Percentiles rank a stretch among this genome's conserved stretches.
These are phyloP conservation scores for Ceratobasidium papillatum DNA, from an alignment of 1,284 basidiomycete genomes.

Conservation along the genomic window DNA sequence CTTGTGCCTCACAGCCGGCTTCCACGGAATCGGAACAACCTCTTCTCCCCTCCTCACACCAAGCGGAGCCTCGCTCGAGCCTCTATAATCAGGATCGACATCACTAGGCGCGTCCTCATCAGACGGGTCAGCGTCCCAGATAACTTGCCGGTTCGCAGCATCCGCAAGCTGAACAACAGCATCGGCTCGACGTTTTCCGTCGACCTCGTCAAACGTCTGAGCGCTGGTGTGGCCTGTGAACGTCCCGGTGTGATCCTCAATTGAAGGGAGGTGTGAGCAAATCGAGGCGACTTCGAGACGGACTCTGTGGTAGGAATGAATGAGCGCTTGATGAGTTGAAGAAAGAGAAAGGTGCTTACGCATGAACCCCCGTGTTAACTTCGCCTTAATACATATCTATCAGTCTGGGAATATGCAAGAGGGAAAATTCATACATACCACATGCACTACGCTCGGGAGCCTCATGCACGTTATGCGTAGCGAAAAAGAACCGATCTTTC, in stretches of 20 bases:
- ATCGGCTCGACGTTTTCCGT: constrained; percentile 32
- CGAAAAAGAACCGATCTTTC: constrained; percentile 42
- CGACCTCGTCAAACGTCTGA: not conserved
- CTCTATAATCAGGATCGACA: constrained; percentile 21
- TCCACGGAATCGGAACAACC: constrained; percentile 31
- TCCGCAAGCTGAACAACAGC: constrained; percentile 38
- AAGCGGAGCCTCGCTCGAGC: constrained; percentile 19
- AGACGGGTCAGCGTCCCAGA: constrained; percentile 44
- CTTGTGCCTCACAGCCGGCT: constrained; percentile 6
- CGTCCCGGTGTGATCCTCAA: constrained; percentile 29
- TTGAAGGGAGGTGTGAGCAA: constrained; percentile 33
- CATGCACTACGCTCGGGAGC: constrained; percentile 27
- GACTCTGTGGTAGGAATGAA: constrained; percentile 35
- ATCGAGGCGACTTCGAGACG: constrained; percentile 42
- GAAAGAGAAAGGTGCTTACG: constrained; percentile 22
- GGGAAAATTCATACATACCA: constrained; percentile 5
- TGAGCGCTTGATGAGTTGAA: not conserved
- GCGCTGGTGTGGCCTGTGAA: constrained; percentile 14
- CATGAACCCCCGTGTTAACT: constrained; percentile 17
- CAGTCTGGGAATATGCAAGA: not conserved
- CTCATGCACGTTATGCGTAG: constrained; percentile 44
- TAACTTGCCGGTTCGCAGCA: constrained; percentile 39
- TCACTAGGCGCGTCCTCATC: constrained; percentile 26
- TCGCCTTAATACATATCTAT: not conserved
- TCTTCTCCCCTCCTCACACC: constrained; percentile 30